Evolutionary conservation across 768 basidiomycete genomes (phyloP).

Genomic region (Solioccasus polychromus): DNA sequence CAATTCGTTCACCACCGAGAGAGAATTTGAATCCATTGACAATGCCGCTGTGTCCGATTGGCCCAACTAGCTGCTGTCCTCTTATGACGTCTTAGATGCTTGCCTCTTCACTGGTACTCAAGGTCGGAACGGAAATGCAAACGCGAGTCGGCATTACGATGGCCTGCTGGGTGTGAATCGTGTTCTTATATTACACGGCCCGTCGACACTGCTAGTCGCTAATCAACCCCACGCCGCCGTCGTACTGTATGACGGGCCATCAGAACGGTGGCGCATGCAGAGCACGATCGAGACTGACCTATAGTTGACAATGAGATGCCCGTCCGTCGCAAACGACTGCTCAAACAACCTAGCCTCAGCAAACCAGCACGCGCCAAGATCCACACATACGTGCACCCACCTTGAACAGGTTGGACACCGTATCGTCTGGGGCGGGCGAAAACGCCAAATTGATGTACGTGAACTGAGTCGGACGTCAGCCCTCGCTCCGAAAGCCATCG

Average conservation of each 20-base stretch:
- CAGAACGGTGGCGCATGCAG: constrained; percentile 1
- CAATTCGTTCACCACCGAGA: too few species aligned
- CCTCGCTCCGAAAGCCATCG: background rate
- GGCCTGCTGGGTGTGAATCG: too few species aligned
- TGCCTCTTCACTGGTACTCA: too few species aligned
- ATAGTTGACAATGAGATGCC: constrained; percentile 89
- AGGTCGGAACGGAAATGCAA: too few species aligned
- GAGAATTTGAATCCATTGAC: too few species aligned
- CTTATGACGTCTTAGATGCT: too few species aligned
- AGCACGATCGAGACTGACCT: constrained; percentile 45
- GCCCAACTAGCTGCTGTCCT: too few species aligned
- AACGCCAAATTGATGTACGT: constrained; percentile 79
- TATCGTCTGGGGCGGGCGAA: constrained; percentile 74
- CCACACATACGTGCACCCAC: constrained; percentile 34
- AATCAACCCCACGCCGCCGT: constrained; percentile 62
- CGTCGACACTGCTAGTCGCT: too few species aligned
- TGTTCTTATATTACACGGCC: too few species aligned
- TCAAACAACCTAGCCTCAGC: background rate
- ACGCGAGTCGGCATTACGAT: too few species aligned
- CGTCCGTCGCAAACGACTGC: constrained; percentile 84
- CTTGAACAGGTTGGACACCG: constrained; percentile 68
- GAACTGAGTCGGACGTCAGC: constrained; percentile 44
- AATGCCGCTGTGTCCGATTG: too few species aligned
- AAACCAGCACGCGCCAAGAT: background rate
- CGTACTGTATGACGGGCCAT: constrained; percentile 37